phyloP scores from a whole-genome alignment of 2,329 filamentous ascomycete genomes.

The Penicillium thymicola region DNA sequence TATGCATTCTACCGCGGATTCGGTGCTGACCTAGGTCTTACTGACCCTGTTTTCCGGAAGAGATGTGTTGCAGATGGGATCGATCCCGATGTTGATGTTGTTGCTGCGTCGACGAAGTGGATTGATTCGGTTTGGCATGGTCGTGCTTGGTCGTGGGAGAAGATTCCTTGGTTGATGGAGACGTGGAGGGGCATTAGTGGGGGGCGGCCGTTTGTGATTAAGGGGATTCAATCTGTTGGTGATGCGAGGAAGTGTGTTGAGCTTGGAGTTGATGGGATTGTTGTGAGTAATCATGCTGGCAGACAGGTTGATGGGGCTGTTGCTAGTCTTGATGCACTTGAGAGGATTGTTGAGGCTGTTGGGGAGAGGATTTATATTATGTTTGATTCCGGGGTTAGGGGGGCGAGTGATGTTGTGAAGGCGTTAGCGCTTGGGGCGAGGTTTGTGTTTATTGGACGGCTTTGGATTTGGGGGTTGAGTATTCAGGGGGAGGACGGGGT shows the following conservation, averaged over 20 bases:
- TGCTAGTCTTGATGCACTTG: slow-evolving; percentile 58
- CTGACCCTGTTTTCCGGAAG: slow-evolving; percentile 59
- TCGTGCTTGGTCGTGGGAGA: slow-evolving; percentile 62
- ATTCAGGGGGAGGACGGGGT: slow-evolving; percentile 62
- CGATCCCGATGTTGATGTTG: slow-evolving; percentile 51
- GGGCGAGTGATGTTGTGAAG: slow-evolving; percentile 58
- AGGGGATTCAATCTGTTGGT: slow-evolving; percentile 65
- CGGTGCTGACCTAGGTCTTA: slow-evolving; percentile 56
- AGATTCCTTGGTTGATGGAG: slow-evolving; percentile 62
- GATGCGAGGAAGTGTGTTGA: slow-evolving; percentile 62
- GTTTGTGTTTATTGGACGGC: slow-evolving; percentile 60
- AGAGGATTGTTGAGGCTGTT: slow-evolving; percentile 55
- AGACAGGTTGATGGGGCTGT: slow-evolving; percentile 61
- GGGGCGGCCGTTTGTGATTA: slow-evolving; percentile 60
- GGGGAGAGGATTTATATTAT: slow-evolving; percentile 54
- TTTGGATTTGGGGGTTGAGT: slow-evolving; percentile 59
- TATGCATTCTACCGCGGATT: slow-evolving; percentile 63
- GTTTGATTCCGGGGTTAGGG: slow-evolving; percentile 59
- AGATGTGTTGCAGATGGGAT: slow-evolving; percentile 52
- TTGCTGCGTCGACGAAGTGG: slow-evolving; percentile 58
- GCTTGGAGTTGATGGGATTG: slow-evolving; percentile 62
- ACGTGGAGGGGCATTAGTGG: slow-evolving; percentile 54
- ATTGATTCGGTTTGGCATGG: slow-evolving; percentile 66
- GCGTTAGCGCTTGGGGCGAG: slow-evolving; percentile 60
- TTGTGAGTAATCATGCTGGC: slow-evolving; percentile 69